Evolutionary conservation across 2,329 filamentous ascomycete genomes (phyloP), one percentile per base, ranked within the genome.

Genomic region (Penicillium sp.): DNA sequence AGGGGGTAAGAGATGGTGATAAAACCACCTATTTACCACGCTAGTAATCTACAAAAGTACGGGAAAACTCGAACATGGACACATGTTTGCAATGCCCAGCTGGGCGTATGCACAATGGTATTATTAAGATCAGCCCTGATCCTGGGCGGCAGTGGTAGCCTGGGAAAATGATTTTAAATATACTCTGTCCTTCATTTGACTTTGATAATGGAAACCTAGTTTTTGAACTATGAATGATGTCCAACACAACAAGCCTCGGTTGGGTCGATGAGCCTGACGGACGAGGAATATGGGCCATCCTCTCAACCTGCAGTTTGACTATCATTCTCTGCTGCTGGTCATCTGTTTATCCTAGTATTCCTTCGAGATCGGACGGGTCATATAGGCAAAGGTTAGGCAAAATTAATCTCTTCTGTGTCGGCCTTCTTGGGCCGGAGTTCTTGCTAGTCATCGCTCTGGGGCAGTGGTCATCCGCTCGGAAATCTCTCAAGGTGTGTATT

Each of bases 341-440:
- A 13, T 53, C 57, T 42, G 57, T 56, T 24, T 59, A 27, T 59
- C 57, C 57, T n/a, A 59, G 56, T 48, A 31, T 54, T n/a, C 53
- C 57, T 27, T n/a, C 46, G 13, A 33, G 29, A 43, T 49, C 49
- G 3, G 44, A 49, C 22, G 14, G 45, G 2, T 3, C 7, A 24
- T 49, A 49, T 7, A 48, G 16, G 22, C 24, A 49, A 52, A 5
- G 4, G 4, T 13, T 24, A 27, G 45, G 39, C 21, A 59, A 59
- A 21, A 21, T 56, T 2, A 16, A 56, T 45, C 49, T 59, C 19
- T 37, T 44, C 24, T 46, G 44, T n/a, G 31, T 59, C 6, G 45
- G 35, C 13, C 14, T 56, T 46, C 53, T 56, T 21, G 53, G 57
- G 4, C 46, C 57, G 13, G 57, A 59, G 26, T 50, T 59, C 22